Conservation (phyloP, 2,329 filamentous ascomycete genomes). For the Aspergillus sp. region DNA sequence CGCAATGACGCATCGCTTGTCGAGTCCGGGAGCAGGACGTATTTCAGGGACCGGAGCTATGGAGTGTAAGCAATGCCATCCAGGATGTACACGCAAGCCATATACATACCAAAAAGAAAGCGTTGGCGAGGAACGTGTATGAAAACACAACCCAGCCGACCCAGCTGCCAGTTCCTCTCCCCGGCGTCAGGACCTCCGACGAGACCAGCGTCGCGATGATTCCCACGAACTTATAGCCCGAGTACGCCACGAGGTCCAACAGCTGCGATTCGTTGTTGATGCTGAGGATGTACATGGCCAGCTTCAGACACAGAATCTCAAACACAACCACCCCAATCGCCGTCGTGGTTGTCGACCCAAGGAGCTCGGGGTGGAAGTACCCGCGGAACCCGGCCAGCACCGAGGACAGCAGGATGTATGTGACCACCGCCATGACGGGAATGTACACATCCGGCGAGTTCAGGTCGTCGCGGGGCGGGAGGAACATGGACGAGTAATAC, state of each 20-base stretch:
- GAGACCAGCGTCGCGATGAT: constrained; percentile 81
- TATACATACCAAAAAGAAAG: constrained; percentile 73
- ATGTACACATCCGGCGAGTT: constrained; percentile 99
- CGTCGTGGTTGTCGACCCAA: constrained; percentile 79
- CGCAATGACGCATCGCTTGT: constrained; percentile 55
- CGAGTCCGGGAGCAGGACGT: constrained; percentile 84
- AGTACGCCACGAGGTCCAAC: constrained; percentile 89
- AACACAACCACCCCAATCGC: constrained; percentile 74
- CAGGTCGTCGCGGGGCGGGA: constrained; percentile 87
- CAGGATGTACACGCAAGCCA: not conserved
- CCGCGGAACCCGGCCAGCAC: constrained; percentile 82
- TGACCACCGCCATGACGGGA: constrained; percentile 93
- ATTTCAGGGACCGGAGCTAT: constrained; percentile 87
- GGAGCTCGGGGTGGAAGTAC: constrained; percentile 84
- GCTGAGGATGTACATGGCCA: constrained; percentile 85
- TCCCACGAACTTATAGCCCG: constrained; percentile 96
- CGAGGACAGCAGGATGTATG: constrained; percentile 90
- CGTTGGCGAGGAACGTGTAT: constrained; percentile 90
- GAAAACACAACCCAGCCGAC: constrained; percentile 79
- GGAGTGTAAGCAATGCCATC: constrained; percentile 1
- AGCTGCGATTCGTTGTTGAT: constrained; percentile 93
- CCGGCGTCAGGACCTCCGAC: constrained; percentile 66
- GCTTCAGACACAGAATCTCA: constrained; percentile 82
- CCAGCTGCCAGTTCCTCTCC: constrained; percentile 77
- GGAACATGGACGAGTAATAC: constrained; percentile 53